These are phyloP conservation scores for Cutaneotrichosporon daszewskae DNA, from an alignment of 1,284 basidiomycete species.

Conservation along the genomic window DNA sequence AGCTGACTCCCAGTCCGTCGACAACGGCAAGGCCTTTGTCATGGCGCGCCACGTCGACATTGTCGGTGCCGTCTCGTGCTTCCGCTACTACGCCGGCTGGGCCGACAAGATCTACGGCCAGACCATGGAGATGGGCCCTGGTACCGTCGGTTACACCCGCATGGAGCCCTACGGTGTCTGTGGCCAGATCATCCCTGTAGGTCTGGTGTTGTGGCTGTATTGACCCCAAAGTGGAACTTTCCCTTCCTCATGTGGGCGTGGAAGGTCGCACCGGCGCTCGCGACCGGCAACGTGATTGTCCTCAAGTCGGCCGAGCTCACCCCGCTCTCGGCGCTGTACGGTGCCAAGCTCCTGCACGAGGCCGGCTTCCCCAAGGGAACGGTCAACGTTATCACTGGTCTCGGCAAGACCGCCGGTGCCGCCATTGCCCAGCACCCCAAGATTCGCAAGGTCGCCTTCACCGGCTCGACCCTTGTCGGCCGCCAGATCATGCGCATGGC, in stretches of 20 bases:
- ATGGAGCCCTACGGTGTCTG: constrained; percentile 93
- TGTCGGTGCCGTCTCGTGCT: constrained; percentile 67
- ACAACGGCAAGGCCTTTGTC: constrained; percentile 77
- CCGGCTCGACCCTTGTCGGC: constrained; percentile 67
- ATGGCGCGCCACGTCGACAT: constrained; percentile 79
- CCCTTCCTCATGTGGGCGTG: constrained; percentile 88
- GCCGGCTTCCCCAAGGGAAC: constrained; percentile 83
- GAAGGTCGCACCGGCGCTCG: constrained; percentile 86
- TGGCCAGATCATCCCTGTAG: constrained; percentile 58
- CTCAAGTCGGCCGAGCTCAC: constrained; percentile 80
- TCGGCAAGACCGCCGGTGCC: constrained; percentile 76
- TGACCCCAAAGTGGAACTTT: constrained; percentile 63
- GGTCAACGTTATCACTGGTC: constrained; percentile 76
- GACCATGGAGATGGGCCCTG: constrained; percentile 46
- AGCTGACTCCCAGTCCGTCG: too few relatives aligned
- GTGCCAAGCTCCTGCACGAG: constrained; percentile 38
- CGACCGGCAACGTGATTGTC: constrained; percentile 52
- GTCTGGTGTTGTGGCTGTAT: too few relatives aligned
- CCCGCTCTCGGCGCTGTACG: constrained; percentile 75
- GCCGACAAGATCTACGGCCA: constrained; percentile 61
- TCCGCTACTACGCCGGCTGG: constrained; percentile 69
- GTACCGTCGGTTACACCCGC: constrained; percentile 75
- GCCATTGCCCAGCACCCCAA: constrained; percentile 69
- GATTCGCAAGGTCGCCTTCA: constrained; percentile 66
- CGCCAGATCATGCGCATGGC: constrained; percentile 78